phyloP scores from a whole-genome alignment of 2,329 filamentous ascomycete species.

The Colletotrichum trifolii region DNA sequence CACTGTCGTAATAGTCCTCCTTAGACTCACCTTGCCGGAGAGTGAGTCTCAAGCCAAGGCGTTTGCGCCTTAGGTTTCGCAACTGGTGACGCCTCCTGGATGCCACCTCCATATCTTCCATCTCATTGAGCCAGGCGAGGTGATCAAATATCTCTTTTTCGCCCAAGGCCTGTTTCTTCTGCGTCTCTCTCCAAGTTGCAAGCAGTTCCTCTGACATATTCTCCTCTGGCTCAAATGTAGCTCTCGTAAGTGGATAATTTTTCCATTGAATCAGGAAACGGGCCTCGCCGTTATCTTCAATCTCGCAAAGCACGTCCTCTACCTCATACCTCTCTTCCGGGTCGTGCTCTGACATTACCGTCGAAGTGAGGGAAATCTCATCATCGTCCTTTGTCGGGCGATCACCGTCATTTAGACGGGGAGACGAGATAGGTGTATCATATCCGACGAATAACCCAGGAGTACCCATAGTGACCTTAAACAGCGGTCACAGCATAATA shows the following conservation, averaged over 20 bases:
- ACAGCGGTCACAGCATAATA: slow-evolving; percentile 6
- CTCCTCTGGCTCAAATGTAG: slow-evolving; percentile 62
- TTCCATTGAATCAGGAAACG: slow-evolving; percentile 53
- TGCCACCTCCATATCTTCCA: slow-evolving; percentile 30
- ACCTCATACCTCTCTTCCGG: slow-evolving; percentile 61
- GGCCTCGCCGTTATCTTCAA: slow-evolving; percentile 38
- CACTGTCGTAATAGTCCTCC: slow-evolving; percentile 33
- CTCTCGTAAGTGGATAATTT: slow-evolving; percentile 47
- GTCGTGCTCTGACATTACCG: slow-evolving; percentile 46
- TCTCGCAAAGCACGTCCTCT: slow-evolving; percentile 52
- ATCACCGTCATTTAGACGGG: slow-evolving; percentile 18
- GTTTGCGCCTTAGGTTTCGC: slow-evolving; percentile 30
- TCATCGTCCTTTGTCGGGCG: slow-evolving; percentile 40
- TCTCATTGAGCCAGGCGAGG: slow-evolving; percentile 41
- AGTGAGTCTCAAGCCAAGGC: slow-evolving; percentile 22
- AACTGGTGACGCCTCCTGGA: slow-evolving; percentile 19
- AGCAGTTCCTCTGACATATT: slow-evolving; percentile 54
- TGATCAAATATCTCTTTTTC: slow-evolving; percentile 51
- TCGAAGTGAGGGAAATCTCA: slow-evolving; percentile 47
- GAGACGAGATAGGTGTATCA: not conserved
- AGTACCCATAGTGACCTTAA: slow-evolving; percentile 13
- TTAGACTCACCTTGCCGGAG: slow-evolving; percentile 31
- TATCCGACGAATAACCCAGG: slow-evolving; percentile 23
- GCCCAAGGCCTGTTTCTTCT: slow-evolving; percentile 48
- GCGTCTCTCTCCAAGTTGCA: slow-evolving; percentile 55